Evolutionary conservation across 352 stramenopile species (phyloP), one percentile per base, ranked within the genome.

Genomic region (Phytophthora aleatoria): DNA sequence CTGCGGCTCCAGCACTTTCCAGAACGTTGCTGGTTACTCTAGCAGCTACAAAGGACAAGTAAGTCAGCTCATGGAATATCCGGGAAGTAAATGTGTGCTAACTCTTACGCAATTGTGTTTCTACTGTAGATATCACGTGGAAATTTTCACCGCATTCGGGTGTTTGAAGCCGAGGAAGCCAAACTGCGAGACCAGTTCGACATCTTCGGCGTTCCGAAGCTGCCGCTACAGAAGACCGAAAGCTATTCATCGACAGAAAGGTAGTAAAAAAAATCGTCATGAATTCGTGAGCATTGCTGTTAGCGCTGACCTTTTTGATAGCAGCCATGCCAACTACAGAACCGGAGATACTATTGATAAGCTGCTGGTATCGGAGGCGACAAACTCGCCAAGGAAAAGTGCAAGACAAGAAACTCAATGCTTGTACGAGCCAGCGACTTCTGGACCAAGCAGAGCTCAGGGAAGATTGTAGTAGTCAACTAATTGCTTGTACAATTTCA

Each of bases 21-120:
- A 89, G 45, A 68, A 89, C 31, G 73, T 77, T 30, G 82, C 79
- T 13, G 82, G 33, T 35, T 85, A 69, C 64, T 79, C 76, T 7
- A 89, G 79, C 55, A 89, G 82, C 76, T 85, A 88, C 67, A 82
- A 87, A 71, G 77, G 66, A 44, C 77, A 87, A 59, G 74, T 60
- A 35, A 47, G 26, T 13, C 6, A 26, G n/a, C 6, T n/a, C 27
- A 49, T n/a, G 20, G 9, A 35, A 13, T 48, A 44, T 30, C 11
- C 39, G 10, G 13, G 20, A 5, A 15, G 5, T 2, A 30, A 10
- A 48, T 30, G 24, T 51, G 31, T 48, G 28, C 36, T 42, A 26
- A 47, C 13, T 38, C 28, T 30, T 54, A 11, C 7, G 39, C 15
- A 45, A 15, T 12, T 52, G n/a, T 48, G 31, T 36, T 50, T 51